These are phyloP conservation scores for Sordariomycetes sp. DNA, from an alignment of 2,329 filamentous ascomycete species.

Conservation along the genomic window DNA sequence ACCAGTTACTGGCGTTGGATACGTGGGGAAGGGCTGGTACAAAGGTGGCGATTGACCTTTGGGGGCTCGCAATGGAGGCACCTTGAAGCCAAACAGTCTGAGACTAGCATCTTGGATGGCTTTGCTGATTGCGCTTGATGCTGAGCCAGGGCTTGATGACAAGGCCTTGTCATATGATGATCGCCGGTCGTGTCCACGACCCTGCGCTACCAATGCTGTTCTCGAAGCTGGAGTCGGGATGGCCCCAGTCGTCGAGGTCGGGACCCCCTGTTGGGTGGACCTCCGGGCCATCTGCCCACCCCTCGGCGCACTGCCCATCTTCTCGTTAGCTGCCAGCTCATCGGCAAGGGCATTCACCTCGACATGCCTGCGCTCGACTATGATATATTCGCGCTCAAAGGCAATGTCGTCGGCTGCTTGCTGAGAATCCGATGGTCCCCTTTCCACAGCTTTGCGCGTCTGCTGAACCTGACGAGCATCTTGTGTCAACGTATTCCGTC, in stretches of 20 bases:
- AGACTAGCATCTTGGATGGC: conserved; percentile 88
- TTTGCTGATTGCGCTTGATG: conserved; percentile 87
- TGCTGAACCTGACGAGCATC: background rate
- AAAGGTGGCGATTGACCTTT: conserved; percentile 66
- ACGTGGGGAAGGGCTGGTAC: conserved; percentile 76
- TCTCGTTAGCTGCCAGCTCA: conserved; percentile 79
- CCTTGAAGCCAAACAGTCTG: conserved; percentile 62
- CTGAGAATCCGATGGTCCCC: no score
- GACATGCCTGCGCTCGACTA: conserved; percentile 90
- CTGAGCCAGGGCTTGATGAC: conserved; percentile 61
- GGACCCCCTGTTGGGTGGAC: conserved; percentile 67
- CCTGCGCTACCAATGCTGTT: conserved; percentile 64
- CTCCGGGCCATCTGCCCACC: conserved; percentile 61
- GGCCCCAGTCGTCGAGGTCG: conserved; percentile 60
- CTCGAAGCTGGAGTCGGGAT: conserved; percentile 55
- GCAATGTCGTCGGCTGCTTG: conserved; percentile 77
- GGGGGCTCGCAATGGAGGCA: conserved; percentile 53
- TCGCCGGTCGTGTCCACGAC: conserved; percentile 63
- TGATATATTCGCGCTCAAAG: conserved; percentile 87
- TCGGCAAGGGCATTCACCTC: conserved; percentile 97
- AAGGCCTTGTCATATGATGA: conserved; percentile 70
- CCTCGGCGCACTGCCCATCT: conserved; percentile 47
- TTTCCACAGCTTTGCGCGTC: conserved; percentile 35
- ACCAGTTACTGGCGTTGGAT: conserved; percentile 55
- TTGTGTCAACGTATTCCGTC: conserved; percentile 3